Conservation (phyloP, 1,284 basidiomycete genomes). For the Cronartium quercuum region DNA sequence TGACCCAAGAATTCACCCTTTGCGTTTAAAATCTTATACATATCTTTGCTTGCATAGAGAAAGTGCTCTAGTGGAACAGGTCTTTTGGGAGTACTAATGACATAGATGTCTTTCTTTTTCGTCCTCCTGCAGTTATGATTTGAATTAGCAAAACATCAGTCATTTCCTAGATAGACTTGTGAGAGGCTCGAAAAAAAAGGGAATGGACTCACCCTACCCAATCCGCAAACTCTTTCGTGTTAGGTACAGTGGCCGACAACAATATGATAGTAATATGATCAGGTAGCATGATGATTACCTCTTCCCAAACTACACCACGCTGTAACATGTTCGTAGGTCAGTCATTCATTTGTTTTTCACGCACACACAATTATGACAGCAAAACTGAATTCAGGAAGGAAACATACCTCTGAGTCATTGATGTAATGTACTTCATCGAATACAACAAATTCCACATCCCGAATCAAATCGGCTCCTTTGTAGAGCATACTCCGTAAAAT, state of each 20-base stretch:
- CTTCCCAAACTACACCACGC: slow-evolving; percentile 99
- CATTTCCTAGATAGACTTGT: background rate
- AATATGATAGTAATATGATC: slow-evolving; percentile 96
- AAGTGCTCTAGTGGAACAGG: slow-evolving; percentile 97
- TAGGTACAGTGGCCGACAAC: slow-evolving; percentile 94
- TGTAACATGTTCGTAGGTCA: slow-evolving; percentile 48
- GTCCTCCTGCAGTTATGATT: slow-evolving; percentile 63
- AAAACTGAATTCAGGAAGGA: background rate
- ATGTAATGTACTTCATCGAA: slow-evolving; percentile 99
- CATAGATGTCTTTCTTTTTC: slow-evolving; percentile 99
- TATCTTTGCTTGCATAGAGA: slow-evolving; percentile 83
- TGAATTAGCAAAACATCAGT: slow-evolving; percentile 5
- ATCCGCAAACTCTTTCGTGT: slow-evolving; percentile 96
- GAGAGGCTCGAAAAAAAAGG: slow-evolving; percentile 8
- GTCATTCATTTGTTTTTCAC: background rate
- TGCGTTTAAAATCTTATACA: slow-evolving; percentile 86
- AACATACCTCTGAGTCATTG: slow-evolving; percentile 86
- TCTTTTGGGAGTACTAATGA: slow-evolving; percentile 92
- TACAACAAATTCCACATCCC: slow-evolving; percentile 98
- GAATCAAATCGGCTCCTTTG: slow-evolving; percentile 94
- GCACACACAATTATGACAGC: background rate
- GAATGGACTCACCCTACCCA: slow-evolving; percentile 82
- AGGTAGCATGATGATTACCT: slow-evolving; percentile 98
- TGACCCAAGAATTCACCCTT: slow-evolving; percentile 67
- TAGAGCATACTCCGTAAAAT: slow-evolving; percentile 97